Conservation (phyloP, 2,329 filamentous ascomycete genomes). For the Trichoderma sp. region DNA sequence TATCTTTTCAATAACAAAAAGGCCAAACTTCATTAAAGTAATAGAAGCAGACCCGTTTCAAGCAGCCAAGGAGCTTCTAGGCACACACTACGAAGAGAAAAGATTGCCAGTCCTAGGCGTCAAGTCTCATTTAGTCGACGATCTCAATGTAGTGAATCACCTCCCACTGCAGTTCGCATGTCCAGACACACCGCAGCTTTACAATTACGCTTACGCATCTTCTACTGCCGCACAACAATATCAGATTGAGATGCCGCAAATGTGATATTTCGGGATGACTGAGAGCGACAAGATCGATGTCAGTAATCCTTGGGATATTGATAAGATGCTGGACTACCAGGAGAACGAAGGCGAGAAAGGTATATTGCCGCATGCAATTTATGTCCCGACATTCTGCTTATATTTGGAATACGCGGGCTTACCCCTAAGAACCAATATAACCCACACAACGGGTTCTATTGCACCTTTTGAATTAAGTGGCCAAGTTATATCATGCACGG, state of each 20-base stretch:
- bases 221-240: conserved; percentile 13
- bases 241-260: conserved; percentile 5
- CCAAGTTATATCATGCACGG: background rate
- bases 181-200: conserved; percentile 23
- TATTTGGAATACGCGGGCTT: background rate
- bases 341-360: conserved; percentile 26
- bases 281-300: conserved; percentile 29
- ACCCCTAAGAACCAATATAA: background rate
- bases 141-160: conserved; percentile 25
- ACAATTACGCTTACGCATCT: conserved; percentile 19
- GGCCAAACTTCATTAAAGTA: conserved; percentile 27
- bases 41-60: conserved; percentile 25
- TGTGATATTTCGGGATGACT: conserved; percentile 25
- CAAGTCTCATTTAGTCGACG: conserved; percentile 23
- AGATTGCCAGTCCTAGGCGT: conserved; percentile 20
- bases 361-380: background rate
- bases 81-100: conserved; percentile 21
- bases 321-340: conserved; percentile 25
- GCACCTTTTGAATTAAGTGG: background rate
- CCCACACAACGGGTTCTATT: background rate
- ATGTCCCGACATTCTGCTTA: background rate
- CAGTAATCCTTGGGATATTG: conserved; percentile 28
- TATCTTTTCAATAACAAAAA: conserved; percentile 24
- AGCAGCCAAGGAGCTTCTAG: conserved; percentile 29
- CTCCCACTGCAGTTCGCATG: conserved; percentile 23